phyloP scores from a whole-genome alignment of 2,329 filamentous ascomycete species.

The Boeremia lycopersici region DNA sequence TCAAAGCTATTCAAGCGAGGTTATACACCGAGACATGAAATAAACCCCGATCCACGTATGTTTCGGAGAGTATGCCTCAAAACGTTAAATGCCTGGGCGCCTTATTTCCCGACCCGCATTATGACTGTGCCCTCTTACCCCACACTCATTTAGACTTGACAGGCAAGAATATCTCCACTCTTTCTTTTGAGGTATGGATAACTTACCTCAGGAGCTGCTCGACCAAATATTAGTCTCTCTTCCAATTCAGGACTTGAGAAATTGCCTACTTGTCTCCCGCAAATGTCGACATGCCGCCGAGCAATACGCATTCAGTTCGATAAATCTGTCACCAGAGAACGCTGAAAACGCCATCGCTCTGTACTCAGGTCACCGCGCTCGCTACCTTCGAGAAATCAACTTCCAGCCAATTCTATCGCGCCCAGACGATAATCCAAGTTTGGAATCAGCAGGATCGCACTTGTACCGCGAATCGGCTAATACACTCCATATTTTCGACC shows the following conservation, averaged over 20 bases:
- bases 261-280: constrained; percentile 12
- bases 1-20: too few species aligned
- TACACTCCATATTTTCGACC: too few species aligned
- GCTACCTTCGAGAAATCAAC: constrained; percentile 11
- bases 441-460: not conserved
- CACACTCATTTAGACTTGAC: too few species aligned
- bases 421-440: not conserved
- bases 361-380: constrained; percentile 7
- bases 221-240: constrained; percentile 16
- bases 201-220: constrained; percentile 21
- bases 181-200: constrained; percentile 6
- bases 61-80: too few species aligned
- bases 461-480: constrained; percentile 6
- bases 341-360: constrained; percentile 12
- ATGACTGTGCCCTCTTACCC: too few species aligned
- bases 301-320: constrained; percentile 7
- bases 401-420: constrained; percentile 6
- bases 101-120: too few species aligned
- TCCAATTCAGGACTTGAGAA: constrained; percentile 18
- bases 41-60: too few species aligned
- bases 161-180: too few species aligned
- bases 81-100: too few species aligned
- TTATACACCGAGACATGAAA: too few species aligned
- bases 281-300: constrained; percentile 20
- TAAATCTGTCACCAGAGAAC: constrained; percentile 5